Evolutionary conservation across 2,329 filamentous ascomycete species (phyloP), one percentile per base, ranked within the genome.

Genomic region (Lasiodiplodia gonubiensis): DNA sequence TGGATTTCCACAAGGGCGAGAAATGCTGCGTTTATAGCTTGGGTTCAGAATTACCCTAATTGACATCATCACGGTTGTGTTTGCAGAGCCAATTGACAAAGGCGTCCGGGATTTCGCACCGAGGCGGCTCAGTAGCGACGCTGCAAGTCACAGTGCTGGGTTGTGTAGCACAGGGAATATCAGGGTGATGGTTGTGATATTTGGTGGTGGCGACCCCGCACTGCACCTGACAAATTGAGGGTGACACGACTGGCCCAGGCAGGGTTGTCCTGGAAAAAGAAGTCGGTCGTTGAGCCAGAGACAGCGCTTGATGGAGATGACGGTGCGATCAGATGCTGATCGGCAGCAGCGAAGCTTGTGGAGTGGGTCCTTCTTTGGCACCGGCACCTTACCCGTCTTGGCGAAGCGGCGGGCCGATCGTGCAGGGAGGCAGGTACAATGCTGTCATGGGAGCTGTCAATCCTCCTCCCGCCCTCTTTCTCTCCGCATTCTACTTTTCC

Each of bases 351-450:
- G 37, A 61, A 61, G 57, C 57, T 49, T 61, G 42, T 35, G 25
- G 14, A 33, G 25, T n/a, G 55, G 39, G 55, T 25, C 39, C 10
- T 46, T 30, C 54, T 39, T 16, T 3, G 57, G 25, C 57, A 3
- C 18, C 39, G 57, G 59, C 46, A 37, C 46, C 42, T 63, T 63
- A 16, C 59, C 59, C 42, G 59, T 37, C 46, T 63, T 51, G 59
- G 59, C 59, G 18, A 16, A n/a, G 46, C 46, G 46, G 46, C 46
- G 59, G 59, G 59, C 25, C 42, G 59, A 63, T 63, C 59, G 46
- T 49, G 42, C 59, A 61, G 39, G 57, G 57, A 37, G 23, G 54
- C 35, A 48, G 39, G 53, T 33, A 37, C 53, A 21, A 35, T 55
- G 54, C 6, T 63, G 59, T 63, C 59, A 63, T 51, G 46, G 27